Base-by-base conservation (phyloP, 495 filamentous ascomycete genomes). In the Trichocladium uniseriatum region DNA sequence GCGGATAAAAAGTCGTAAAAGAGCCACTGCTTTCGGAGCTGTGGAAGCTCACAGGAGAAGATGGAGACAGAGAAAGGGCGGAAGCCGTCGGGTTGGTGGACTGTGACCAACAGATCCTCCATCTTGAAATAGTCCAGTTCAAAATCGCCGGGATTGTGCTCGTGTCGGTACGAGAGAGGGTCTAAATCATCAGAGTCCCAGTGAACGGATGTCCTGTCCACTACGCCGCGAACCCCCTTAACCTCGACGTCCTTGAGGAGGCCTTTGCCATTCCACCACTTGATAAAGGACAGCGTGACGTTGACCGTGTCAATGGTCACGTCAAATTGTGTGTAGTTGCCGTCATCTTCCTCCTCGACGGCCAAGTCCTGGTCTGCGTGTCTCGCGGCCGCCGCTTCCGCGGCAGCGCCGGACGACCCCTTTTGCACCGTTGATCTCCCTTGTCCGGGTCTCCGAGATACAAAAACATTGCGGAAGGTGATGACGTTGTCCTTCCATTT, bases 1-100 rank as follows among this genome's bases (percentile, higher is more conserved):
- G 92, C 94, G 0, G 86, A 92, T 18, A 98, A 66, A 57, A 97
- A 94, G 66, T 98, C 92, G 67, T 98, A 98, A 64, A 97, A 95
- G 1, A 98, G 73, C 83, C 88, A 97, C 53, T 95, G 94, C 59
- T 94, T 96, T 31, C 92, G 78, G 31, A 98, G 69, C 53, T 90
- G 87, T 6, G 92, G 89, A 15, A 97, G 80, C 57, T 97, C 90
- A 63, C 89, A 95, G 9, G 87, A 88, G 70, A 84, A 98, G 45
- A 98, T 90, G 68, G 89, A 94, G 49, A 96, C 82, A 5, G 89
- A 83, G 66, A 94, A 98, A 3, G 92, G 92, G 29, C 92, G 79
- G 71, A 98, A 96, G 40, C 81, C 81, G 29, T 78, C 75, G 2
- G 92, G 90, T 61, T 98, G 94, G 61, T 96, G 87, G 40, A 98